Evolutionary conservation across 2,329 filamentous ascomycete species (phyloP).

Genomic region (Cladophialophora chaetospira): DNA sequence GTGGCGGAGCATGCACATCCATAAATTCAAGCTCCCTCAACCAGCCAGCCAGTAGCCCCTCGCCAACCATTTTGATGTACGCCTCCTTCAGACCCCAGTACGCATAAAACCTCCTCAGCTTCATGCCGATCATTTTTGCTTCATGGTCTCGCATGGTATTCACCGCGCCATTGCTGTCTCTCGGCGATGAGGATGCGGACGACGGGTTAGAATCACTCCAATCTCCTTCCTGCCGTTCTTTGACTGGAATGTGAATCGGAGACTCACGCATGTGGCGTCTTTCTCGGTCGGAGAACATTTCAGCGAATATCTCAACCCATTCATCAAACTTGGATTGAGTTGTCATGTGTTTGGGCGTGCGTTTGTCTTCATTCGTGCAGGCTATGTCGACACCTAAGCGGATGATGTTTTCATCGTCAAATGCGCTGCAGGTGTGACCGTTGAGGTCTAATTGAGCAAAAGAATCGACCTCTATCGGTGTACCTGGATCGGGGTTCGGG

Average conservation of each 20-base stretch:
- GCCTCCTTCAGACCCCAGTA: conserved; percentile 68
- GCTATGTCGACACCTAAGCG: conserved; percentile 63
- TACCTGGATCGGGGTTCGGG: conserved; percentile 13
- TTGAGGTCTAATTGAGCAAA: conserved; percentile 15
- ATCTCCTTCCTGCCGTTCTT: conserved; percentile 39
- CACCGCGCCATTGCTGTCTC: not conserved
- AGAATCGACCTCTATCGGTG: conserved; percentile 6
- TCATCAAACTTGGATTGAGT: conserved; percentile 54
- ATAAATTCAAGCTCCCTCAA: conserved; percentile 62
- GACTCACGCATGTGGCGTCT: conserved; percentile 55
- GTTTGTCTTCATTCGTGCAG: conserved; percentile 58
- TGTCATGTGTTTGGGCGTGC: conserved; percentile 50
- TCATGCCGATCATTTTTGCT: conserved; percentile 53
- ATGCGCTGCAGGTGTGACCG: conserved; percentile 15
- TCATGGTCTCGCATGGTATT: conserved; percentile 13
- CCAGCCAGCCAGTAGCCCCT: conserved; percentile 64
- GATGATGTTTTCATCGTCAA: conserved; percentile 11
- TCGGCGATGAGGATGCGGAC: not conserved
- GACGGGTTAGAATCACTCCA: conserved; percentile 13
- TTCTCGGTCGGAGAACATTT: conserved; percentile 61
- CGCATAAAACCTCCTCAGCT: conserved; percentile 63
- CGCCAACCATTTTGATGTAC: conserved; percentile 67
- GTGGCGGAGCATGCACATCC: conserved; percentile 55
- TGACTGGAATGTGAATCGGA: conserved; percentile 35
- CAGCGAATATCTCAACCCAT: conserved; percentile 62